A percentile compares a stretch with the other conserved stretches of the same genome.
These are phyloP conservation scores for Boeremia lycopersici DNA, from an alignment of 2,329 filamentous ascomycete species.

Conservation along the genomic window DNA sequence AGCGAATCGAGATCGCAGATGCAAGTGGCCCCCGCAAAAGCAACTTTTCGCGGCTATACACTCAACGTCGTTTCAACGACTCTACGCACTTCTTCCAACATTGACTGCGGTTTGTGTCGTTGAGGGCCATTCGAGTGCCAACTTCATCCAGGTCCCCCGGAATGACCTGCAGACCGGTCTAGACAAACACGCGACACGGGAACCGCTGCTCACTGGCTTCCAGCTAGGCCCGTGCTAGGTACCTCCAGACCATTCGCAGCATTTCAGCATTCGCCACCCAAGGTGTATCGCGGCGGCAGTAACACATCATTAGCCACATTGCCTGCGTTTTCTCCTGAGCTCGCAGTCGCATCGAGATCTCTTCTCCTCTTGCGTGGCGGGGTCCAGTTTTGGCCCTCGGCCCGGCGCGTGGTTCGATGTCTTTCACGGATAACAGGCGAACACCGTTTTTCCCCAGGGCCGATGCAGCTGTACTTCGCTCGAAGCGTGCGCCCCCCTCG, in stretches of 20 bases:
- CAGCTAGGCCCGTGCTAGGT: background rate
- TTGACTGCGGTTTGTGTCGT: background rate
- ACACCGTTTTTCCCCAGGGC: slow-evolving; percentile 36
- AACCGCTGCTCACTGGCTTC: slow-evolving; percentile 1
- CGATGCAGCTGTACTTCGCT: slow-evolving; percentile 32
- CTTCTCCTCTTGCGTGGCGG: slow-evolving; percentile 6
- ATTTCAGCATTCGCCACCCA: slow-evolving; percentile 1
- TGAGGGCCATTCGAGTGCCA: background rate
- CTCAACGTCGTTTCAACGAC: background rate
- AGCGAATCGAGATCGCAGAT: slow-evolving; percentile 13
- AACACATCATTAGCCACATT: background rate
- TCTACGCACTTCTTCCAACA: background rate
- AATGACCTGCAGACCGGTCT: slow-evolving; percentile 4
- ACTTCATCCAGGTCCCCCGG: background rate
- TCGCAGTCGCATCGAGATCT: background rate
- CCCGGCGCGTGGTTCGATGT: slow-evolving; percentile 18
- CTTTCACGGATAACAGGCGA: slow-evolving; percentile 11
- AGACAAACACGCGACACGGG: slow-evolving; percentile 15
- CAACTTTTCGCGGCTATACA: slow-evolving; percentile 7
- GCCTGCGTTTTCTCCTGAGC: background rate
- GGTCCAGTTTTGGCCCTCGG: background rate
- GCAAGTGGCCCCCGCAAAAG: slow-evolving; percentile 10
- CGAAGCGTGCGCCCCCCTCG: slow-evolving; percentile 24
- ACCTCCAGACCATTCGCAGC: background rate
- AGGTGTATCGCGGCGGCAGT: background rate